Evolutionary conservation across 2,329 filamentous ascomycete species (phyloP), one percentile per base, ranked within the genome.

Genomic region (Coniochaeta sp.): DNA sequence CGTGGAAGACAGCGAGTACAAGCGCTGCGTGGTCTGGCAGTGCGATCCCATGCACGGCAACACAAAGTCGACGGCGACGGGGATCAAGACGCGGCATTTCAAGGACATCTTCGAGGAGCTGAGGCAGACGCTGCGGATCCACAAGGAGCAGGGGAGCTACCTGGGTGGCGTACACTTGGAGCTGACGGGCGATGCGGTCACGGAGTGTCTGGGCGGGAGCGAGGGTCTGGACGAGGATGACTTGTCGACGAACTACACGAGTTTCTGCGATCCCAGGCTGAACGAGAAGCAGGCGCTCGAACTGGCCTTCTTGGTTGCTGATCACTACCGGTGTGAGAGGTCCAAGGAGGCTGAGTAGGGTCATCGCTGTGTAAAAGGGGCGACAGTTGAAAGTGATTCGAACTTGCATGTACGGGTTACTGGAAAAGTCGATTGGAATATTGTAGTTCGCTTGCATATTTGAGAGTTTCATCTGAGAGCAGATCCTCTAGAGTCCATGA

Each of bases 41-140:
- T 98, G 93, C 76, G 95, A 99, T 75, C 95, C 95, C 24, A 99
- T 99, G 95, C 95, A 99, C 76, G 95, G 95, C 63, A 89, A 89
- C 75, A 89, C 86, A 40, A 77, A 81, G 50, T 82, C 84, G 22
- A 93, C 90, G 0, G 82, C 85, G 0, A 78, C 83, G 0, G 92
- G 92, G 28, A 85, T 97, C 77, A 99, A 99, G 80, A 99, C 95
- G 1, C 85, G 95, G 17, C 88, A 89, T 59, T 99, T 99, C 80
- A 85, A 84, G 63, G 89, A 95, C 72, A 96, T 99, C 68, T 88
- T 97, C 72, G 85, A 84, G 1, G 95, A 99, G 78, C 82, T 99
- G 50, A 85, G 88, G 62, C 86, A 91, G 68, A 93, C 93, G 1
- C 81, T 98, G 57, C 81, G 84, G 64, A 92, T 98, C 57, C 95